Evolutionary conservation across 345 rosid genomes (phyloP).

Genomic region (Rhizophora apiculata): DNA sequence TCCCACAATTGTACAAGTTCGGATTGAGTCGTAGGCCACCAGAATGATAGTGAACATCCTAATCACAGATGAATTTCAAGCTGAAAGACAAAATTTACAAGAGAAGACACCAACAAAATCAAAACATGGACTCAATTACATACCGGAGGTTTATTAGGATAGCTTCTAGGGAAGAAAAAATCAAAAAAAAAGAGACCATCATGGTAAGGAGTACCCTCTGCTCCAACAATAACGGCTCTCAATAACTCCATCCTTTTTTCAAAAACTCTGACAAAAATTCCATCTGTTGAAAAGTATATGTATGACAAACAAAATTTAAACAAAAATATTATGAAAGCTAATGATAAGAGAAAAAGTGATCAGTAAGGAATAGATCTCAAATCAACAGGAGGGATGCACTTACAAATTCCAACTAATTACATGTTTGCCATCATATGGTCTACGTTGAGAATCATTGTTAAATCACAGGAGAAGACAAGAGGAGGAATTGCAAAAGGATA

Average conservation of each 20-base stretch:
- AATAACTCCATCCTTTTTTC: slow-evolving; percentile 92
- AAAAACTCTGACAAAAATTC: slow-evolving; percentile 80
- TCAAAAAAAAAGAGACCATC: slow-evolving; percentile 95
- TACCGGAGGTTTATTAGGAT: slow-evolving; percentile 82
- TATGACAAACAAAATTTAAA: slow-evolving; percentile 6
- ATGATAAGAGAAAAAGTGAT: neutral
- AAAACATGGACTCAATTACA: slow-evolving; percentile 17
- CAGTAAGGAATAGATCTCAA: too few species aligned
- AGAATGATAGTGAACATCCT: slow-evolving; percentile 73
- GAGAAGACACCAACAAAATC: slow-evolving; percentile 2
- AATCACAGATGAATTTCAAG: slow-evolving; percentile 23
- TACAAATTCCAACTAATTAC: too few species aligned
- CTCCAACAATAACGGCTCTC: slow-evolving; percentile 91
- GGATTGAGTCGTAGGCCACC: slow-evolving; percentile 89
- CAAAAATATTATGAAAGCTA: neutral
- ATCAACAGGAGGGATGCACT: too few species aligned
- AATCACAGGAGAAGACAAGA: too few species aligned
- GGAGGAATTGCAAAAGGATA: too few species aligned
- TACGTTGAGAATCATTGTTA: too few species aligned
- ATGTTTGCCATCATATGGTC: too few species aligned
- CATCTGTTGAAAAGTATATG: slow-evolving; percentile 42
- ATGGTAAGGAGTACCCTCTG: slow-evolving; percentile 92
- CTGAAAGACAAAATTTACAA: slow-evolving; percentile 13
- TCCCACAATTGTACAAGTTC: slow-evolving; percentile 65
- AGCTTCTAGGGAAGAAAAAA: slow-evolving; percentile 67